A percentile compares a stretch with the other conserved stretches of the same genome.
These are phyloP conservation scores for Tetrahymena elliotti DNA, from an alignment of 73 alveolate genomes.

Conservation along the genomic window DNA sequence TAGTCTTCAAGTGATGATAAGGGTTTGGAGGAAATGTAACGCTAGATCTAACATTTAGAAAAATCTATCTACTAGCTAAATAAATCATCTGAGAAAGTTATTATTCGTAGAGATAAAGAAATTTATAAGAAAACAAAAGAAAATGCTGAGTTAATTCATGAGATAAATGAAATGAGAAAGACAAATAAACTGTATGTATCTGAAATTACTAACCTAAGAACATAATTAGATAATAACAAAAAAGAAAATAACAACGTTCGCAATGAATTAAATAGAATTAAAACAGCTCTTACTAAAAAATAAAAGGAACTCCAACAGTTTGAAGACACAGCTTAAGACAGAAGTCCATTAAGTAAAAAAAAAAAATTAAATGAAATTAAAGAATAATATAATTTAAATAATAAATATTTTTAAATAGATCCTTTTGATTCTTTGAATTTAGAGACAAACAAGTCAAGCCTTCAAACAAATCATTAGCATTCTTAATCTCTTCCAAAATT, in stretches of 20 bases:
- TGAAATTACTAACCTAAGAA: conserved; percentile 4
- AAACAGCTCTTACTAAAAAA: not conserved
- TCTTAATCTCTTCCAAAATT: not conserved
- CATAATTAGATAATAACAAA: conserved; percentile 12
- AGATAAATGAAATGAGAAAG: conserved; percentile 60
- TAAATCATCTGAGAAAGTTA: conserved; percentile 63
- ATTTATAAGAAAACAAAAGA: conserved; percentile 73
- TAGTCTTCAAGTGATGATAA: conserved; percentile 78
- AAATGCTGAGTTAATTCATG: conserved; percentile 65
- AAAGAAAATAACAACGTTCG: conserved; percentile 12
- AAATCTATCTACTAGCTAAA: conserved; percentile 62
- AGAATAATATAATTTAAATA: not conserved
- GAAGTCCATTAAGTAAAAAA: not conserved
- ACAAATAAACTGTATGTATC: conserved; percentile 46
- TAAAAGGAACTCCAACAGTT: not conserved
- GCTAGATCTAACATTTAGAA: conserved; percentile 73
- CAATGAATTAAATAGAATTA: not conserved
- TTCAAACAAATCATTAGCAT: not conserved
- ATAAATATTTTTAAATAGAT: not conserved
- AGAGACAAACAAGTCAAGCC: not conserved
- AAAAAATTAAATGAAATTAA: not conserved
- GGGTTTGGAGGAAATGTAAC: conserved; percentile 71
- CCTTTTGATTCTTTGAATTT: not conserved
- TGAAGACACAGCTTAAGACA: not conserved
- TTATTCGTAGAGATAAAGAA: conserved; percentile 63